Base-by-base conservation (phyloP, 768 basidiomycete species). In the Lactifluus volemus region DNA sequence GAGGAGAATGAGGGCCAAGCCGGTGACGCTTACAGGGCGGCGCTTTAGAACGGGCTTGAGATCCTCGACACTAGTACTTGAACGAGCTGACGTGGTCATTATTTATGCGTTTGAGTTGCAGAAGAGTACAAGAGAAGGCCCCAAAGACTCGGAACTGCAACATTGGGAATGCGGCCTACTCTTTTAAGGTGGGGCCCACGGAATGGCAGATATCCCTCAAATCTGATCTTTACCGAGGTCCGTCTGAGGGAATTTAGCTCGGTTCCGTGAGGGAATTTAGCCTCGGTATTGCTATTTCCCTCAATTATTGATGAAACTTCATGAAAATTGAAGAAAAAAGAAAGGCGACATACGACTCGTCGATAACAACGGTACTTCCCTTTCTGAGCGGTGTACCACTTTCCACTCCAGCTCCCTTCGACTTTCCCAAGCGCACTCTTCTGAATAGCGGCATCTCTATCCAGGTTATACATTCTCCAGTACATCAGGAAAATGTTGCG, bases 1-100 rank as follows among this genome's bases (percentile, higher is more conserved):
- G 15, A 73, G 63, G 9, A 67, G 11, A n/a, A 67, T 41, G 44
- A 73, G 66, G 14, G 64, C 59, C 45, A 67, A 34, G 6, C 71
- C 70, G 10, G 30, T 38, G 6, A 25, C 34, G 2, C 34, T 44
- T 14, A 56, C 0, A 15, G 65, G 30, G 29, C 39, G 42, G 17
- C 65, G 59, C 19, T 47, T 54, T 19, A 15, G 9, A 2, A 5
- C 4, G 7, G 29, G 42, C 19, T 38, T 54, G 4, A 19, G 14
- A 53, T 30, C 30, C 15, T 32, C 60, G 51, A 5, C 3, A 30
- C 39, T 25, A 25, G 25, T 25, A 25, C 25, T 57, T 6, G 45
- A 34, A 6, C 25, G 44, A 7, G 44, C 17, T 8, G 58, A 45
- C 55, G 55, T 59, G 29, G 19, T 1, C 32, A 4, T 7, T 9